Conservation (phyloP, 2,329 filamentous ascomycete genomes). For the Fusarium nisikadoi region DNA sequence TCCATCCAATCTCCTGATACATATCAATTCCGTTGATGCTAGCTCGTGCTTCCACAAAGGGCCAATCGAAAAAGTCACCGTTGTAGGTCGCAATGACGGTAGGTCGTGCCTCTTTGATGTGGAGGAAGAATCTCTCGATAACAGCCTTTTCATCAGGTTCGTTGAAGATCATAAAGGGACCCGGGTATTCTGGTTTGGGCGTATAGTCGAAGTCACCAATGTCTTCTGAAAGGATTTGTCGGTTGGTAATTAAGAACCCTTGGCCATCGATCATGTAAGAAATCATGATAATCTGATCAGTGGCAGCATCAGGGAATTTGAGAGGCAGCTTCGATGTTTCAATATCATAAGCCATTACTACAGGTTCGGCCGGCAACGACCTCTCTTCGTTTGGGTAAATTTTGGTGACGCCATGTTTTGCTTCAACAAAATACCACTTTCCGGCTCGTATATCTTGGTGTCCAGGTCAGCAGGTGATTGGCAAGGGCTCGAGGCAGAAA, state of each 20-base stretch:
- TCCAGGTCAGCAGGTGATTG: slow-evolving; percentile 15
- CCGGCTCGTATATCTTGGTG: slow-evolving; percentile 86
- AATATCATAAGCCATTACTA: slow-evolving; percentile 99
- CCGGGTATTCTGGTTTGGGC: slow-evolving; percentile 93
- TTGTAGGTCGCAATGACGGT: slow-evolving; percentile 99
- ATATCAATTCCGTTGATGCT: slow-evolving; percentile 97
- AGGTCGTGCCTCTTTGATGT: slow-evolving; percentile 92
- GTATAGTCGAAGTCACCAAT: slow-evolving; percentile 99
- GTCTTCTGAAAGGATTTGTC: slow-evolving; percentile 97
- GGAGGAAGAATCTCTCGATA: slow-evolving; percentile 91
- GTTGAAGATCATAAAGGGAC: slow-evolving; percentile 98
- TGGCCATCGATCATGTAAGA: slow-evolving; percentile 99
- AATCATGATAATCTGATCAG: slow-evolving; percentile 99
- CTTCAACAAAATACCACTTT: slow-evolving; percentile 96
- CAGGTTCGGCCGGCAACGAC: slow-evolving; percentile 89
- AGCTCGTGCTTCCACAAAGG: slow-evolving; percentile 93
- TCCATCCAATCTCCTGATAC: slow-evolving; percentile 98
- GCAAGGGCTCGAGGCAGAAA: background rate
- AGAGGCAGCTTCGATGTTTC: slow-evolving; percentile 95
- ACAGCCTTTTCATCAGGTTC: slow-evolving; percentile 91
- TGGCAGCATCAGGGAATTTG: slow-evolving; percentile 93
- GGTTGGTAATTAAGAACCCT: slow-evolving; percentile 96
- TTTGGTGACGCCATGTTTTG: slow-evolving; percentile 89
- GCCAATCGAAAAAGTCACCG: slow-evolving; percentile 99
- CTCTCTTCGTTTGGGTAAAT: slow-evolving; percentile 87